Evolutionary conservation across 73 alveolate species (phyloP).

Genomic region (Paramecium sonneborni): DNA sequence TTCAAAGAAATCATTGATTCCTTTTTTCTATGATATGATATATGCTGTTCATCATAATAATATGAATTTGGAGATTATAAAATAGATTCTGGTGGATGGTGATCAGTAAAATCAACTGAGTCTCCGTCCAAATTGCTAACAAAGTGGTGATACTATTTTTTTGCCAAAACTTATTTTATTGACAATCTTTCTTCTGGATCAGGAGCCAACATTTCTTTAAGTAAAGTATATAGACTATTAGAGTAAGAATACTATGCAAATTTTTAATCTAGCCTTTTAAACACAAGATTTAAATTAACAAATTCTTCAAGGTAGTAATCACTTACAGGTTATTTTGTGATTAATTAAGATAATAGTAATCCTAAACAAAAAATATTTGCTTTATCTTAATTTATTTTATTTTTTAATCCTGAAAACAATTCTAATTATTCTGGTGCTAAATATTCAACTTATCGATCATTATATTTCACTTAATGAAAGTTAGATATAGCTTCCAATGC

Average conservation of each 20-base stretch:
- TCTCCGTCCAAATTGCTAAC: conserved; percentile 25
- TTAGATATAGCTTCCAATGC: not conserved
- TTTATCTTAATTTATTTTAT: not conserved
- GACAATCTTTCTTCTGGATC: conserved; percentile 10
- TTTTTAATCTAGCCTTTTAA: not conserved
- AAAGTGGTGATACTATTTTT: conserved; percentile 9
- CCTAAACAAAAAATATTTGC: conserved; percentile 40
- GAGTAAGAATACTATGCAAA: not conserved
- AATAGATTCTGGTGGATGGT: not conserved
- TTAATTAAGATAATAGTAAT: not conserved
- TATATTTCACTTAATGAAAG: conserved; percentile 13
- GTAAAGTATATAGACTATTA: not conserved
- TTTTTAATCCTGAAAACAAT: not conserved
- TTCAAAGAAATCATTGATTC: not conserved
- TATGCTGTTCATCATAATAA: not conserved
- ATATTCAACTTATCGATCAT: conserved; percentile 25
- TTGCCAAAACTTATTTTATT: not conserved
- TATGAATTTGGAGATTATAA: not conserved
- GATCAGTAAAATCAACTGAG: not conserved
- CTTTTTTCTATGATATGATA: not conserved
- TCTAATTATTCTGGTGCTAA: conserved; percentile 30
- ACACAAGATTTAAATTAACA: not conserved
- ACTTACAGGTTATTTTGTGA: not conserved
- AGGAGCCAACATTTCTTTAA: not conserved
- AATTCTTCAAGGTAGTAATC: conserved; percentile 21